Base-by-base conservation (phyloP, 257 asterid species). In the Nicotiana tomentosiformis region DNA sequence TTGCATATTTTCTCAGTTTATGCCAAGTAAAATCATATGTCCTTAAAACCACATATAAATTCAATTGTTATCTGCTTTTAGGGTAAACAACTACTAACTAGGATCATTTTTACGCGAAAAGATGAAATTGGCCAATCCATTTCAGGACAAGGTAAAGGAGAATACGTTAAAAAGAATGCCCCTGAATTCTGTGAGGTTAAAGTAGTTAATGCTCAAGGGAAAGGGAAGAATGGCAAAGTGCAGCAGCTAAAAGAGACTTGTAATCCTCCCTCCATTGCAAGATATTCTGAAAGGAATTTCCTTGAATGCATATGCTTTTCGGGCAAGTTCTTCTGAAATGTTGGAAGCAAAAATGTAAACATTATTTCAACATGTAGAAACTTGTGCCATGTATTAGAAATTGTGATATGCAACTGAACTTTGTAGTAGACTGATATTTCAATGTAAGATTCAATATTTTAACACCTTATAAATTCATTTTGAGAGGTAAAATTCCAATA, bases 221-320 rank as follows among this genome's bases (percentile, higher is more conserved):
- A 37, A 37, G 9, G 46, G 46, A 37, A 37, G 46, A 37, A 37
- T 37, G 70, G 72, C 3, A 87, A 78, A 80, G 67, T 84, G 84
- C 89, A 83, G 2, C 69, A 82, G 78, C 23, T 32, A 66, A 81
- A 86, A 69, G 86, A 70, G 11, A 46, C 57, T 77, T 70, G 66
- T 81, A 37, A 18, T 68, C 56, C 46, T 37, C 46, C 46, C 46
- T 6, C 46, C 80, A 81, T 66, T 51, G 62, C 81, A 61, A 83
- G 82, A 17, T 68, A 61, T 32, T 67, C 85, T 43, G 89, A 93
- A 68, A 88, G 86, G 84, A 88, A 90, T 77, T 88, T 94, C 83
- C 87, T 91, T 51, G 91, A 92, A 86, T 94, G 96, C 82, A 90
- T 84, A 62, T 91, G 94, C 85, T 94, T 93, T 77, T 88, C 92